Evolutionary conservation across 345 rosid species (phyloP).

Genomic region (Syzygium aromaticum): DNA sequence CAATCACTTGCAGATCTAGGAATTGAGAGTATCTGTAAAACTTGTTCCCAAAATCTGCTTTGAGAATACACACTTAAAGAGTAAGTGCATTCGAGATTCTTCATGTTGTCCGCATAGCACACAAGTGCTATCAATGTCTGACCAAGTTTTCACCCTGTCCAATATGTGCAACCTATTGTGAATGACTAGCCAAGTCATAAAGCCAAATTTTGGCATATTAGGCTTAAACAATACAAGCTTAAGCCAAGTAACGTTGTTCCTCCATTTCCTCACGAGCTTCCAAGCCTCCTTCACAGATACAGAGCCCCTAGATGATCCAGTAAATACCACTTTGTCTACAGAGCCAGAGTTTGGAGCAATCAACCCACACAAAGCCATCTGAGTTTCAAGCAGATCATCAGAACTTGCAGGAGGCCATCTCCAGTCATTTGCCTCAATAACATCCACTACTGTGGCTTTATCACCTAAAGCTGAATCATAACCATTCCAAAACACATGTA

Average conservation of each 20-base stretch:
- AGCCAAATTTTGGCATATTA: neutral
- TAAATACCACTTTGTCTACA: neutral
- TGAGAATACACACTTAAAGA: too few species aligned
- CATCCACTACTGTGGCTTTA: neutral
- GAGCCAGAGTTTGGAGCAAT: neutral
- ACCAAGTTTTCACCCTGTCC: neutral
- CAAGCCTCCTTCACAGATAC: neutral
- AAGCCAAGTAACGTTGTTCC: neutral
- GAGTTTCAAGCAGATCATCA: neutral
- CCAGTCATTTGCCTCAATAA: neutral
- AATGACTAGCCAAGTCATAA: neutral
- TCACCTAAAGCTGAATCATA: neutral
- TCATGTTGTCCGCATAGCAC: neutral
- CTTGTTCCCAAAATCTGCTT: too few species aligned
- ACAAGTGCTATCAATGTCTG: neutral
- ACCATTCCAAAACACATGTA: neutral
- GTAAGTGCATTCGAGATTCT: neutral
- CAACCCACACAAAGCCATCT: too few species aligned
- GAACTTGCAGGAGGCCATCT: neutral
- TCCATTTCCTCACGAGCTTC: neutral
- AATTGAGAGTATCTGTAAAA: too few species aligned
- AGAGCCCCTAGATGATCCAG: neutral
- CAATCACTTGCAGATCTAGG: too few species aligned
- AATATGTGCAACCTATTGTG: neutral
- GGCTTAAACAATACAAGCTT: neutral